These are phyloP conservation scores for Hypoxylon sp. DNA, from an alignment of 2,329 filamentous ascomycete species.

Conservation along the genomic window DNA sequence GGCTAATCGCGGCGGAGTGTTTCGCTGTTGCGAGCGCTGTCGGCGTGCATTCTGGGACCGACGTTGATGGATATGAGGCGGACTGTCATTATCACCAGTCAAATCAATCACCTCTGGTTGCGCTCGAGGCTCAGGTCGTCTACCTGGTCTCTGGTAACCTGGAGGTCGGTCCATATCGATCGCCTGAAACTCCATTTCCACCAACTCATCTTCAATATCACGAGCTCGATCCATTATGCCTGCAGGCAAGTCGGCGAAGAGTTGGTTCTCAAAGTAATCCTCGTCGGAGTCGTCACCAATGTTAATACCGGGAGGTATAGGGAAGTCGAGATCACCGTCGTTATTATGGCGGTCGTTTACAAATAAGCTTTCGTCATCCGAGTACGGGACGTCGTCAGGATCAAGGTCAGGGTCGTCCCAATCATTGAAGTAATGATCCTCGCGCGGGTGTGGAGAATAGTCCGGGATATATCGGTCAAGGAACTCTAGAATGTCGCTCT, in stretches of 20 bases:
- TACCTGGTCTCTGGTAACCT: constrained; percentile 19
- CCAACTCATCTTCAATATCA: constrained; percentile 44
- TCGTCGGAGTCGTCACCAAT: background rate
- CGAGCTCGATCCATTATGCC: constrained; percentile 12
- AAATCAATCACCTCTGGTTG: constrained; percentile 50
- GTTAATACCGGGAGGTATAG: background rate
- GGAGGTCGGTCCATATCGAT: constrained; percentile 40
- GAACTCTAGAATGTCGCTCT: constrained; percentile 26
- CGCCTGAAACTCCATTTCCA: constrained; percentile 49
- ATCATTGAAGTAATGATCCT: background rate
- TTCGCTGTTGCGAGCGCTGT: constrained; percentile 45
- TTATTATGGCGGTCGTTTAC: constrained; percentile 34
- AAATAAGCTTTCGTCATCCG: constrained; percentile 30
- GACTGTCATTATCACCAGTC: constrained; percentile 47
- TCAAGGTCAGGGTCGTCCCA: background rate
- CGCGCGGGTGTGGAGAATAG: background rate
- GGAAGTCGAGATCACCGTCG: constrained; percentile 1
- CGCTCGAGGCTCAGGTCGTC: constrained; percentile 24
- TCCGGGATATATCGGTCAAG: constrained; percentile 5
- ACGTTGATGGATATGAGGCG: constrained; percentile 26
- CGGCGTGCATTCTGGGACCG: constrained; percentile 46
- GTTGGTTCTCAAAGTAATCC: constrained; percentile 4
- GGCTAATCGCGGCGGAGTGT: constrained; percentile 48
- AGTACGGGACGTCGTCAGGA: background rate
- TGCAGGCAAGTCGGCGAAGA: background rate